A percentile compares a stretch with the other conserved stretches of the same genome.
Conservation (phyloP, 257 asterid genomes). For the Marsdenia floribunda region DNA sequence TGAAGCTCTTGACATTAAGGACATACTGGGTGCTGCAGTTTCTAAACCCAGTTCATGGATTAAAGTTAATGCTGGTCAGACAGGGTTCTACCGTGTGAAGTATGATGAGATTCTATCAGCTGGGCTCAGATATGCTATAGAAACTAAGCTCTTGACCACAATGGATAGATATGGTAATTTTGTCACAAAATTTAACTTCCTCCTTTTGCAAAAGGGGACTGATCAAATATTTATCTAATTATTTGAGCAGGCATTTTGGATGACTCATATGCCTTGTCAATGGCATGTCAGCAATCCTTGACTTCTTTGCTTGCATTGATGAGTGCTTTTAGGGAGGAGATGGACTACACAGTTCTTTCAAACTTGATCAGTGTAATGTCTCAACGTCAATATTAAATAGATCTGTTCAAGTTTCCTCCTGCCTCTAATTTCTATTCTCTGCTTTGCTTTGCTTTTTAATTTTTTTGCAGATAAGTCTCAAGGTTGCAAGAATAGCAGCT, state of each 20-base stretch:
- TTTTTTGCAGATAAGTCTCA: constrained; percentile 59
- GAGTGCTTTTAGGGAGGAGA: constrained; percentile 83
- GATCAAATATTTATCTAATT: constrained; percentile 19
- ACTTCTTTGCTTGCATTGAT: constrained; percentile 78
- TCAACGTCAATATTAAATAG: constrained; percentile 12
- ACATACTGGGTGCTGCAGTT: constrained; percentile 39
- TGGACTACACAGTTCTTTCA: constrained; percentile 67
- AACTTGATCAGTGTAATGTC: constrained; percentile 67
- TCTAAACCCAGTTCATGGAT: constrained; percentile 59
- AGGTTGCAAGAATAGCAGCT: constrained; percentile 56
- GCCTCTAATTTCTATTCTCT: constrained; percentile 9
- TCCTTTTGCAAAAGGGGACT: constrained; percentile 1
- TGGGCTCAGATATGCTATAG: constrained; percentile 77
- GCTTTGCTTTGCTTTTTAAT: constrained; percentile 5
- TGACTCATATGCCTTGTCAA: constrained; percentile 71
- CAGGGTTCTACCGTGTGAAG: constrained; percentile 84
- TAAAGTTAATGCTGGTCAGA: constrained; percentile 75
- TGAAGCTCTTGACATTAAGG: constrained; percentile 57
- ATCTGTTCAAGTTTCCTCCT: constrained; percentile 7
- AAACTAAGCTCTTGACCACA: constrained; percentile 60
- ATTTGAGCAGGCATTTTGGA: constrained; percentile 77
- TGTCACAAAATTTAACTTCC: constrained; percentile 1
- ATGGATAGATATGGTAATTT: constrained; percentile 72
- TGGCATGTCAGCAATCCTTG: constrained; percentile 77
- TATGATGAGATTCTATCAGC: constrained; percentile 78